These are phyloP conservation scores for Circinella umbellata DNA, from an alignment of 371 early-diverging fungal species.

Conservation along the genomic window DNA sequence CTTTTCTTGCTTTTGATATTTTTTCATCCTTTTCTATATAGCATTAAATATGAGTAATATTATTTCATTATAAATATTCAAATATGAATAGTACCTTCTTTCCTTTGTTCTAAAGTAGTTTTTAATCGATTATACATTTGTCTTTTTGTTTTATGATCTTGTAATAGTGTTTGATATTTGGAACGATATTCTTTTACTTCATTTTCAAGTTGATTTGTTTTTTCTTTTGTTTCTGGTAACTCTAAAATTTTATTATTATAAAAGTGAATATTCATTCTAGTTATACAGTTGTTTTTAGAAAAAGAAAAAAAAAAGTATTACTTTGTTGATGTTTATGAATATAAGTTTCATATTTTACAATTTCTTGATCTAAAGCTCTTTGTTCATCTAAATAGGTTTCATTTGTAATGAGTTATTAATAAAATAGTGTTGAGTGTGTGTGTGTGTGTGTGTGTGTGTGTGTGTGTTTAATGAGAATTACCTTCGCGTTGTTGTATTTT, in stretches of 20 bases:
- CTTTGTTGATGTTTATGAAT: not conserved
- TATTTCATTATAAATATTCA: too few relatives aligned
- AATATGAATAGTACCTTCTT: not conserved
- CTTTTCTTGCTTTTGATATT: not conserved
- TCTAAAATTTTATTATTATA: not conserved
- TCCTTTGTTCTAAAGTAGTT: not conserved
- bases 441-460: too few relatives aligned
- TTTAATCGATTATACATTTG: not conserved
- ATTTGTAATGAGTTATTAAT: too few relatives aligned
- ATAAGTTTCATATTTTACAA: not conserved
- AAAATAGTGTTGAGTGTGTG: not conserved
- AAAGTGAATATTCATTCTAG: not conserved
- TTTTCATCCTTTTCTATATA: not conserved
- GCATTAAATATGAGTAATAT: too few relatives aligned
- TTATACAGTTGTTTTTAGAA: not conserved
- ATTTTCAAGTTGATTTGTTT: not conserved
- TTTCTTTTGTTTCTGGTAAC: not conserved
- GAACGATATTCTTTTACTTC: not conserved
- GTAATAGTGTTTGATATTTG: not conserved
- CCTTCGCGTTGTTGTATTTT: not conserved
- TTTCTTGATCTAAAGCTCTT: not conserved
- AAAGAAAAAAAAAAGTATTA: not conserved
- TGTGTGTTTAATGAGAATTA: not conserved
- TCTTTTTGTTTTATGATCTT: not conserved
- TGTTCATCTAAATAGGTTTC: not conserved